A percentile compares a stretch with the other conserved stretches of the same genome.
phyloP scores from a whole-genome alignment of 2,329 filamentous ascomycete species.

The Phialocephala subalpina region DNA sequence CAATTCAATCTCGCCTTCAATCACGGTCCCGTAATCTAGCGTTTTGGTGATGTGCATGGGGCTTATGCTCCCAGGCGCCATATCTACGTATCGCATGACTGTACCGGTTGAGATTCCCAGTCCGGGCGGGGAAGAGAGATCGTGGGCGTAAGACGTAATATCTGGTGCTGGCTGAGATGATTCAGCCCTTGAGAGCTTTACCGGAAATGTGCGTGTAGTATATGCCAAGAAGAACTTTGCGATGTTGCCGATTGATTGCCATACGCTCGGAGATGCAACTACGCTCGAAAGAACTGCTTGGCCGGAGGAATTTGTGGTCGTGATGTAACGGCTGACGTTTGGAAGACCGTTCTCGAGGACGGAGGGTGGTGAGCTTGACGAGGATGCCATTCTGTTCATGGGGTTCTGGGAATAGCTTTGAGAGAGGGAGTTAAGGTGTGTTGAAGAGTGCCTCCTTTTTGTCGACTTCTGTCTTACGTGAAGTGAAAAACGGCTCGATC shows the following conservation, averaged over 20 bases:
- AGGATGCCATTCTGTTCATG: not conserved
- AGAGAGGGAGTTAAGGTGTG: not conserved
- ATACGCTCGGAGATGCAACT: slow-evolving; percentile 25
- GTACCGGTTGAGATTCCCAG: slow-evolving; percentile 32
- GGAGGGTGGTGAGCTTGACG: not conserved
- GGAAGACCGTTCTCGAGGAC: slow-evolving; percentile 32
- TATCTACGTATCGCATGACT: slow-evolving; percentile 38
- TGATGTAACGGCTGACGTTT: slow-evolving; percentile 36
- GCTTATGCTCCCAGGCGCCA: slow-evolving; percentile 30
- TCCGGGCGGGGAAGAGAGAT: slow-evolving; percentile 16
- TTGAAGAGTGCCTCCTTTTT: not conserved
- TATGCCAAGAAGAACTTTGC: slow-evolving; percentile 40
- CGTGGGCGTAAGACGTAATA: slow-evolving; percentile 16
- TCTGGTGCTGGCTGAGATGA: slow-evolving; percentile 36
- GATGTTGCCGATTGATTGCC: slow-evolving; percentile 26
- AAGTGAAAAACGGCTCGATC: too few relatives aligned
- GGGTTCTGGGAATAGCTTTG: not conserved
- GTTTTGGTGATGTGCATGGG: slow-evolving; percentile 54
- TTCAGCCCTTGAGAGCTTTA: slow-evolving; percentile 27
- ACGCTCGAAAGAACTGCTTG: slow-evolving; percentile 34
- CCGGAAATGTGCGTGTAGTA: slow-evolving; percentile 34
- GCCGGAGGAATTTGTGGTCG: slow-evolving; percentile 30
- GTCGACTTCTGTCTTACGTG: too few relatives aligned
- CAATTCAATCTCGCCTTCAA: slow-evolving; percentile 51
- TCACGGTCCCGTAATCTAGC: slow-evolving; percentile 51